Percentiles rank a stretch among this genome's conserved stretches.
Conservation (phyloP, 2,329 filamentous ascomycete genomes). For the Didymosphaeria variabile region DNA sequence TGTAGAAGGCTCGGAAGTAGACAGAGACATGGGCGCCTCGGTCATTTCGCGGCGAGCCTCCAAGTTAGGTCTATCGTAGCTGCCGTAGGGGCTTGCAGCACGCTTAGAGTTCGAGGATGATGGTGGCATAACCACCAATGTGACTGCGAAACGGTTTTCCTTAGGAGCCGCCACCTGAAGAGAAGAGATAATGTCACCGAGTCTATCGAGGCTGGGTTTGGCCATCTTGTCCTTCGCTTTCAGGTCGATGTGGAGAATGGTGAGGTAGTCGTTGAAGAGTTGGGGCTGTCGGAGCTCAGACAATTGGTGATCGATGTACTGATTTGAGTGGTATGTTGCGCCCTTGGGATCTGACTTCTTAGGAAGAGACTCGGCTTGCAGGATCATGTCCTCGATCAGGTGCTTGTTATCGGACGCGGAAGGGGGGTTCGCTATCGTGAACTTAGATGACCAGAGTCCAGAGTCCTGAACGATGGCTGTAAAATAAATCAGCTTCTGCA, state of each 20-base stretch:
- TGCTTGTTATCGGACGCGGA: constrained; percentile 44
- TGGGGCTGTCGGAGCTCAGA: constrained; percentile 29
- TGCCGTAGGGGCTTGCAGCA: constrained; percentile 45
- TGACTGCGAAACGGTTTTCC: constrained; percentile 39
- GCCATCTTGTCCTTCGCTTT: constrained; percentile 31
- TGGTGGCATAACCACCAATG: constrained; percentile 50
- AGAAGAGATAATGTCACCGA: constrained; percentile 21
- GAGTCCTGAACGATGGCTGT: constrained; percentile 37
- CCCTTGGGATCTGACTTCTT: constrained; percentile 36
- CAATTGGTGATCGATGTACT: constrained; percentile 34
- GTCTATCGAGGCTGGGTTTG: constrained; percentile 23
- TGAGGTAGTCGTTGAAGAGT: constrained; percentile 43
- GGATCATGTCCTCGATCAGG: constrained; percentile 47
- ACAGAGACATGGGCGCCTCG: constrained; percentile 41
- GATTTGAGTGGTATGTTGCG: constrained; percentile 34
- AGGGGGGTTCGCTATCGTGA: constrained; percentile 47
- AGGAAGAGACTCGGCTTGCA: constrained; percentile 46
- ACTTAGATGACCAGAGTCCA: constrained; percentile 29
- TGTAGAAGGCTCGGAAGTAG: constrained; percentile 35
- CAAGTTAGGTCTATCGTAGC: constrained; percentile 38
- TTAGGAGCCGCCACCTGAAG: constrained; percentile 16
- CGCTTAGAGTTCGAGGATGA: constrained; percentile 43
- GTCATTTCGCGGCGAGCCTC: constrained; percentile 41
- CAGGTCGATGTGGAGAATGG: constrained; percentile 18
- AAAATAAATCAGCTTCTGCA: constrained; percentile 25